Conservation (phyloP, 352 stramenopile species). For the Phytophthora constricta region DNA sequence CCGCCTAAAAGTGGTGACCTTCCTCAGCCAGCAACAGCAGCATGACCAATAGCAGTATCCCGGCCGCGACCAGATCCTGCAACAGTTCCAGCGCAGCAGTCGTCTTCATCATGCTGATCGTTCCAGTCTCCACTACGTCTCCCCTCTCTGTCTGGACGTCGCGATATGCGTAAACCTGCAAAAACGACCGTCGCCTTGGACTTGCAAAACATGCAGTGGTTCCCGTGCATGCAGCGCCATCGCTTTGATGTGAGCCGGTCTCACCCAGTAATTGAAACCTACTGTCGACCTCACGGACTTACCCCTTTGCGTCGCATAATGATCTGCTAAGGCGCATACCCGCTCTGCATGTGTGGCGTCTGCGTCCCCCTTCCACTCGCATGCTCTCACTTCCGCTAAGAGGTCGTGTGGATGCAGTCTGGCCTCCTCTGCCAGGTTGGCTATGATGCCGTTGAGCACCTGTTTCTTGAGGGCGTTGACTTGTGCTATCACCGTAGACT, state of each 20-base stretch:
- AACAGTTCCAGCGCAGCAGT: neutral
- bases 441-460: slow-evolving; percentile 8
- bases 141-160: neutral
- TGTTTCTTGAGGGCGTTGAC: neutral
- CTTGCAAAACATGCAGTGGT: neutral
- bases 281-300: neutral
- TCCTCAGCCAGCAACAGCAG: neutral
- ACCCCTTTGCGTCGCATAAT: neutral
- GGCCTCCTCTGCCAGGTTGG: neutral
- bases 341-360: neutral
- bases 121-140: neutral
- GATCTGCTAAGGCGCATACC: too few relatives aligned
- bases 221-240: slow-evolving; percentile 10
- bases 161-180: slow-evolving; percentile 4
- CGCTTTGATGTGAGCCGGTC: neutral
- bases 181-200: neutral
- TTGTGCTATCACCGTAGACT: neutral
- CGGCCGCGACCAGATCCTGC: neutral
- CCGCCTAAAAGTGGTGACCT: slow-evolving; percentile 9
- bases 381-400: neutral
- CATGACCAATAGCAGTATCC: neutral
- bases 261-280: neutral
- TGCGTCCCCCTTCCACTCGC: neutral
- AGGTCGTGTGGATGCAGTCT: neutral
- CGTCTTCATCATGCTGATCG: neutral